These are phyloP conservation scores for Sesbania bispinosa DNA, from an alignment of 306 rosid genomes.

Conservation along the genomic window DNA sequence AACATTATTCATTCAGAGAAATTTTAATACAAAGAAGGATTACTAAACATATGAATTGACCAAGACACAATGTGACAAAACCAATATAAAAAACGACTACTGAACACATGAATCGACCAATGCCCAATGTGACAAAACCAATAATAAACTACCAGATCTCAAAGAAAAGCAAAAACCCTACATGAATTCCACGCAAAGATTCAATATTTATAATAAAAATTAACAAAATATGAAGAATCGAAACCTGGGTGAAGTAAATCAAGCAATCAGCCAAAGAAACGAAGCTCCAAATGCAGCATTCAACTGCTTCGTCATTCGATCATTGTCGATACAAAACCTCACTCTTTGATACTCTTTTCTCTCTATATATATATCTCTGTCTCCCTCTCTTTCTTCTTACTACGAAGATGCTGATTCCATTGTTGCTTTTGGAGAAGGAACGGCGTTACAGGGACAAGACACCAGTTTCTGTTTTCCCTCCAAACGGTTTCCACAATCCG, in stretches of 20 bases:
- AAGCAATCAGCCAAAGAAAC: constrained; percentile 80
- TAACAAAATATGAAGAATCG: neutral
- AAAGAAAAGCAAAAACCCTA: neutral
- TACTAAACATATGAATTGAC: neutral
- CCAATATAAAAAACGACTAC: neutral
- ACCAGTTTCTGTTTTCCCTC: constrained; percentile 26
- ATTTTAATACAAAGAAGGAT: neutral
- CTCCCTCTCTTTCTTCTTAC: neutral
- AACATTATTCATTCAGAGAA: too few species aligned
- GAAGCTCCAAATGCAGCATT: constrained; percentile 63
- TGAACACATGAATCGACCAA: neutral
- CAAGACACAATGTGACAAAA: neutral
- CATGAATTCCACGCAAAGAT: neutral
- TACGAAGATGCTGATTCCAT: neutral
- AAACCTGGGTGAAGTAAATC: constrained; percentile 90
- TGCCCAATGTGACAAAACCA: neutral
- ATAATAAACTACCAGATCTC: constrained; percentile 27
- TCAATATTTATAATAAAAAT: neutral
- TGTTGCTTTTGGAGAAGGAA: constrained; percentile 23
- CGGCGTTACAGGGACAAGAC: too few species aligned
- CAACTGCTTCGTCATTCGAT: constrained; percentile 51
- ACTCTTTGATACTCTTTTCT: neutral
- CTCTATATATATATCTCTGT: neutral
- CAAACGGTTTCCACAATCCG: constrained; percentile 30
- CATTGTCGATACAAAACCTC: constrained; percentile 37